A percentile compares a stretch with the other conserved stretches of the same genome.
Conservation (phyloP, 306 rosid genomes). For the Prunus salicina region DNA sequence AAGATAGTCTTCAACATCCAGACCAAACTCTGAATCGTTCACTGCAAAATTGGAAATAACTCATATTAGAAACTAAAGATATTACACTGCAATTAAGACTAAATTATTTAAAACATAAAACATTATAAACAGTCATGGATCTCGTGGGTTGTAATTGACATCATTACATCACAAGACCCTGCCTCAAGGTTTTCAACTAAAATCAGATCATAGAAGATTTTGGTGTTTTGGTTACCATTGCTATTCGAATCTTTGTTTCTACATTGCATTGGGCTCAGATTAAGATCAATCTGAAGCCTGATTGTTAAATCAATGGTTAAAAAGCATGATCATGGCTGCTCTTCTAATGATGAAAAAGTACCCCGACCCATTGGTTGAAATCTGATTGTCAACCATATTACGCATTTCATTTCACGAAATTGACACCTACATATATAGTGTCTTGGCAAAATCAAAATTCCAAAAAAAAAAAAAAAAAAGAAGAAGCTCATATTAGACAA, state of each 20-base stretch:
- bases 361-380: neutral
- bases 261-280: neutral
- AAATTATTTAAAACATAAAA: neutral
- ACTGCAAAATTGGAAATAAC: slow-evolving; percentile 45
- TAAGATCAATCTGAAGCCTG: neutral
- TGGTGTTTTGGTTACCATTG: neutral
- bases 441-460: neutral
- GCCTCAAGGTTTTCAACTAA: neutral
- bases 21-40: slow-evolving; percentile 60
- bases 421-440: neutral
- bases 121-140: neutral
- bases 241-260: neutral
- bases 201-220: neutral
- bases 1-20: slow-evolving; percentile 91
- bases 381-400: neutral
- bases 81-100: neutral
- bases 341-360: neutral
- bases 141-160: neutral
- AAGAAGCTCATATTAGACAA: no score
- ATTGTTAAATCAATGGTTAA: neutral
- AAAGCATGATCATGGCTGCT: neutral
- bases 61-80: neutral
- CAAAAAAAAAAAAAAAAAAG: no score
- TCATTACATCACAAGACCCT: neutral
- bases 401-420: neutral